A percentile compares a stretch with the other conserved stretches of the same genome.
These are phyloP conservation scores for Myriangium duriaei DNA, from an alignment of 2,329 filamentous ascomycete genomes.

Conservation along the genomic window DNA sequence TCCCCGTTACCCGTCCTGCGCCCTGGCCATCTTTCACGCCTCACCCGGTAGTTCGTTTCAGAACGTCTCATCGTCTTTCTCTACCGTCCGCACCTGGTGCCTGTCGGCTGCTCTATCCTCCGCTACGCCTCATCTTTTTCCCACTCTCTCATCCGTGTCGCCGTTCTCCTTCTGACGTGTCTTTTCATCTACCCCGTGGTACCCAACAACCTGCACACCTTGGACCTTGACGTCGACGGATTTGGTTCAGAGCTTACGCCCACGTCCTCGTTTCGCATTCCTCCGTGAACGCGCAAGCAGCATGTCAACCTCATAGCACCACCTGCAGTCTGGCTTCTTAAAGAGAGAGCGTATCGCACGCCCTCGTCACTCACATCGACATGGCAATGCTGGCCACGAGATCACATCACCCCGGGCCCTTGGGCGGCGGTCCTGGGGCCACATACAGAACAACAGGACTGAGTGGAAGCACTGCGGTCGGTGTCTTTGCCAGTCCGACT, in stretches of 20 bases:
- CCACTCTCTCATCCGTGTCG: background rate
- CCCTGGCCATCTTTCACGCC: slow-evolving; percentile 7
- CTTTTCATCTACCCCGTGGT: background rate
- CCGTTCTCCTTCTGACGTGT: background rate
- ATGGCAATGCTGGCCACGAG: slow-evolving; percentile 76
- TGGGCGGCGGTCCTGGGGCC: slow-evolving; percentile 10
- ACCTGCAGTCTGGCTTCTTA: background rate
- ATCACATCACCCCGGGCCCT: slow-evolving; percentile 50
- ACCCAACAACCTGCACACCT: too few relatives aligned
- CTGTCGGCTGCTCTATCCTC: background rate
- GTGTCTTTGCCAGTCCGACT: slow-evolving; percentile 64
- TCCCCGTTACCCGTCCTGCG: slow-evolving; percentile 8
- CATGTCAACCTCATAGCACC: background rate
- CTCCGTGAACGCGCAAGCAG: background rate
- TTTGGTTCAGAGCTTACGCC: background rate
- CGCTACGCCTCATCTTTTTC: background rate
- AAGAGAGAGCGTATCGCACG: background rate
- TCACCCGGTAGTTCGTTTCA: slow-evolving; percentile 10
- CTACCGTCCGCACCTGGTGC: slow-evolving; percentile 4
- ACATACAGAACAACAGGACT: slow-evolving; percentile 23
- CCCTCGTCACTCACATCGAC: slow-evolving; percentile 10
- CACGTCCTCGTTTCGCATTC: background rate
- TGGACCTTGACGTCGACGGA: background rate
- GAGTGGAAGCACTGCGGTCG: slow-evolving; percentile 20
- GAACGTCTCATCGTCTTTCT: slow-evolving; percentile 7